A percentile compares a stretch with the other conserved stretches of the same genome.
Evolutionary conservation across 2,329 filamentous ascomycete species (phyloP).

Genomic region (Alternaria hordeiaustralica): DNA sequence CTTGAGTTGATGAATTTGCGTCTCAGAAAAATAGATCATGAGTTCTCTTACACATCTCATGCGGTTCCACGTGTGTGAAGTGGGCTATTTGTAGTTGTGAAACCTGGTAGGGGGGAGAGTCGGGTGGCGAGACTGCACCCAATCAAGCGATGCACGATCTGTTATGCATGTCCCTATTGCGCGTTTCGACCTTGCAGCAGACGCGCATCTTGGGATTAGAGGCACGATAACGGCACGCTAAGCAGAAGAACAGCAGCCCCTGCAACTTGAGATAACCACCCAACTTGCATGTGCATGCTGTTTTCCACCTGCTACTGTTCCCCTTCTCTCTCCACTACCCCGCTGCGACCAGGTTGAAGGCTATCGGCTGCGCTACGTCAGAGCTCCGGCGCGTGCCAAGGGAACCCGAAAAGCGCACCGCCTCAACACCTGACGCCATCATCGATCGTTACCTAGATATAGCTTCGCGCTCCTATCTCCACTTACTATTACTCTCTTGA

Average conservation of each 20-base stretch:
- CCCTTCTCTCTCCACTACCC: conserved; percentile 6
- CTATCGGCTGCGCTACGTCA: conserved; percentile 35
- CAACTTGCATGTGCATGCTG: not conserved
- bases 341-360: conserved; percentile 8
- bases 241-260: conserved; percentile 15
- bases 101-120: conserved; percentile 21
- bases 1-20: not conserved
- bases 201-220: conserved; percentile 22
- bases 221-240: conserved; percentile 30
- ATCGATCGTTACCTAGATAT: conserved; percentile 4
- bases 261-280: conserved; percentile 2
- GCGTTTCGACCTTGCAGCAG: conserved; percentile 26
- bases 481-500: not conserved
- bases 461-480: not conserved
- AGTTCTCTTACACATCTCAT: conserved; percentile 2
- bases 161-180: conserved; percentile 31
- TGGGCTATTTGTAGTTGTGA: conserved; percentile 12
- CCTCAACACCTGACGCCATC: conserved; percentile 21
- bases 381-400: conserved; percentile 14
- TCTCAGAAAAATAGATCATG: not conserved
- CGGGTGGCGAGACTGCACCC: conserved; percentile 32
- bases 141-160: conserved; percentile 36
- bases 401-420: conserved; percentile 19
- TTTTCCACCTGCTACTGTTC: not conserved
- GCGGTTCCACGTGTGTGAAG: not conserved